Conservation (phyloP, 106 monocot species). For the Apostasia shenzhenica region DNA sequence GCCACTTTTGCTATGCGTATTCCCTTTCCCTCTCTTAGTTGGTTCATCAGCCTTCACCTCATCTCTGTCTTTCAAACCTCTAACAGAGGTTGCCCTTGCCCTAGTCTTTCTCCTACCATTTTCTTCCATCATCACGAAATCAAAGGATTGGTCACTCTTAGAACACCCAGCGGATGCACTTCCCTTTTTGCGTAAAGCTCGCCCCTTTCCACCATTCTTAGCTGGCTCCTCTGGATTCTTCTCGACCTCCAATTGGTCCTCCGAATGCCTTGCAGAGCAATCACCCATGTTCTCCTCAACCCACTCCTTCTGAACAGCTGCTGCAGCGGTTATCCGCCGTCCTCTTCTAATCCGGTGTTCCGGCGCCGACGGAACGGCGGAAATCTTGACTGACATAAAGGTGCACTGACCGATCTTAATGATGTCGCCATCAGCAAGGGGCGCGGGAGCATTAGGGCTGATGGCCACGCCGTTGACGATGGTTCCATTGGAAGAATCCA, state of each 20-base stretch:
- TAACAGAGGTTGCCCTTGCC: too few relatives aligned
- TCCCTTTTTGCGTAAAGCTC: neutral
- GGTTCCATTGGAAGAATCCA: constrained; percentile 80
- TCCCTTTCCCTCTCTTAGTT: constrained; percentile 1
- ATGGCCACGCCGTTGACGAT: constrained; percentile 42
- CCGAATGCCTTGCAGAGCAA: neutral
- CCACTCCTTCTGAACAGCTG: neutral
- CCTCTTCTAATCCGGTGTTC: neutral
- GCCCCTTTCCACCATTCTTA: neutral
- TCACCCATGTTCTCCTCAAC: neutral
- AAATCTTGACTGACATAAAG: constrained; percentile 34
- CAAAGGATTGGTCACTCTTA: neutral
- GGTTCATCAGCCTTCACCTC: neutral
- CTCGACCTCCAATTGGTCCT: neutral
- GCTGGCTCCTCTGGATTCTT: neutral
- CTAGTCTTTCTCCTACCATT: neutral
- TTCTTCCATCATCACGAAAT: neutral
- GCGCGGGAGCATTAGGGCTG: constrained; percentile 19
- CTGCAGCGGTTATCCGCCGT: neutral
- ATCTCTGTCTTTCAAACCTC: neutral
- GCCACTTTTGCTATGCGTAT: neutral
- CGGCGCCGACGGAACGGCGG: neutral
- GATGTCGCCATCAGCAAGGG: constrained; percentile 40
- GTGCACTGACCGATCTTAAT: constrained; percentile 66
- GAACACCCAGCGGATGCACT: neutral